Evolutionary conservation across 1,284 basidiomycete genomes (phyloP).

Genomic region (Albatrellus sp.): DNA sequence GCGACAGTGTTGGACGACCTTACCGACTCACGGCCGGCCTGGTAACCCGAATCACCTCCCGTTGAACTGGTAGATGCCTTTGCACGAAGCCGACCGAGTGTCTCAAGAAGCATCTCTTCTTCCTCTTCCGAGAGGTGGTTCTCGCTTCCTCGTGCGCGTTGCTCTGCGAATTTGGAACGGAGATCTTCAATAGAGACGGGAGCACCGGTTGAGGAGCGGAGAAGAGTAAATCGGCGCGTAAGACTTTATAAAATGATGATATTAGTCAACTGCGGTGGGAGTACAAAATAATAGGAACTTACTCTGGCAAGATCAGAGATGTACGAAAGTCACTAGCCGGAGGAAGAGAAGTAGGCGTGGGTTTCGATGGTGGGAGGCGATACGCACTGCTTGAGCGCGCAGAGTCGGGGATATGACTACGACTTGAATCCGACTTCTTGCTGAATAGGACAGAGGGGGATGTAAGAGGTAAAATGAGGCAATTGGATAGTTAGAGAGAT

Average conservation of each 20-base stretch:
- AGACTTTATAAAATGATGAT: constrained; percentile 34
- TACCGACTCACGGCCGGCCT: constrained; percentile 23
- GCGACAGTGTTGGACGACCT: constrained; percentile 31
- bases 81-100: constrained; percentile 45
- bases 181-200: constrained; percentile 53
- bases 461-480: constrained; percentile 14
- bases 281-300: constrained; percentile 21
- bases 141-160: constrained; percentile 52
- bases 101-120: constrained; percentile 71
- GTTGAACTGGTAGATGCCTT: constrained; percentile 15
- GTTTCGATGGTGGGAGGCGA: constrained; percentile 18
- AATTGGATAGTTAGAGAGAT: no score
- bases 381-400: constrained; percentile 15
- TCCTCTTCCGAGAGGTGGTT: constrained; percentile 67
- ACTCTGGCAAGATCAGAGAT: constrained; percentile 74
- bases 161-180: constrained; percentile 55
- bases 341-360: constrained; percentile 45
- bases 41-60: constrained; percentile 9
- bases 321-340: constrained; percentile 67
- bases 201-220: constrained; percentile 53
- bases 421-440: constrained; percentile 58
- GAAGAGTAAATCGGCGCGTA: constrained; percentile 65
- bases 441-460: constrained; percentile 17
- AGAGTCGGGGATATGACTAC: constrained; percentile 26
- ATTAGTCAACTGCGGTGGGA: constrained; percentile 10